Base-by-base conservation (phyloP, 495 filamentous ascomycete genomes). In the Symbiotaphrina buchneri region DNA sequence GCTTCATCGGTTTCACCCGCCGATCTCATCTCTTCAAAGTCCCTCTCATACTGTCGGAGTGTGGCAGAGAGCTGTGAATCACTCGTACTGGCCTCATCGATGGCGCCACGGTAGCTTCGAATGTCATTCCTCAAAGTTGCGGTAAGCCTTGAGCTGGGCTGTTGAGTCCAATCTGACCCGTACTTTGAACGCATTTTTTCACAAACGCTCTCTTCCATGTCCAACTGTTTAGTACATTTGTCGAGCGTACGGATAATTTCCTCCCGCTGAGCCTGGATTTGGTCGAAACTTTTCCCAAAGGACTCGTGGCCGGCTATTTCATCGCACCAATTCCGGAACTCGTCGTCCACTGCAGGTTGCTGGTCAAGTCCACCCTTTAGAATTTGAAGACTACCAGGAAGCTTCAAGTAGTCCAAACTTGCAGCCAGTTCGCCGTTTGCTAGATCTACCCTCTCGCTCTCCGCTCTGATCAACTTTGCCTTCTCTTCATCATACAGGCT, bases 161-260 rank as follows among this genome's bases (percentile, higher is more conserved):
- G 87, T 47, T 97, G 87, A 13, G 79, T 93, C 87, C 87, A 97
- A 27, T 94, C 87, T 7, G 58, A 63, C 19, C 87, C 84, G 47
- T 94, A 94, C 50, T 97, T 97, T 2, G 83, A 90, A 30, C 87
- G 68, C 87, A 97, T 97, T 58, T 93, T 94, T 52, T 97, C 87
- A 48, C 87, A 97, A 4, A 95, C 83, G 33, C 77, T 87, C 54
- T 94, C 90, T 49, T 97, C 87, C 67, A 85, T 72, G 41, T 95
- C 87, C 6, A 97, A 47, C 41, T 84, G 76, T 42, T 87, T 91
- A 24, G 67, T 74, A 43, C 77, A 79, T 35, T 62, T 61, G 39
- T 91, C 82, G 32, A 97, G 48, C 6, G 72, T 59, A 2, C 63
- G 51, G 6, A 72, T 43, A 6, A 93, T 74, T 18, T 63, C 59